These are phyloP conservation scores for Pythium aristosporum DNA, from an alignment of 352 stramenopile species.

Conservation along the genomic window DNA sequence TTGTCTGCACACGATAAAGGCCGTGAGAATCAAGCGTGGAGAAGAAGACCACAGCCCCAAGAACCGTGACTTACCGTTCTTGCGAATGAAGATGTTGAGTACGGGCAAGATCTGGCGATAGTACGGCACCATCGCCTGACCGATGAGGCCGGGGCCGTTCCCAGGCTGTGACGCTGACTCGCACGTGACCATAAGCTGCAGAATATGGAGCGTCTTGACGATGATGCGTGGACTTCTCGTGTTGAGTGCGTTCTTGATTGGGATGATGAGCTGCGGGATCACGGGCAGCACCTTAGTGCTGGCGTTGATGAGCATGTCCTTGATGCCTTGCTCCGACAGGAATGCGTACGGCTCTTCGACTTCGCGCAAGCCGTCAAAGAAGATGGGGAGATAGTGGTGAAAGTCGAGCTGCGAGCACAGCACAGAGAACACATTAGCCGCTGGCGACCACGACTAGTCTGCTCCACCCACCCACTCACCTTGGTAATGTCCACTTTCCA, in stretches of 20 bases:
- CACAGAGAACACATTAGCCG: neutral
- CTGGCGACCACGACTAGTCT: neutral
- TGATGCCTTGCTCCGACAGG: slow-evolving; percentile 94
- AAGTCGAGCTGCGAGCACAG: slow-evolving; percentile 89
- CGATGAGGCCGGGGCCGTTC: slow-evolving; percentile 89
- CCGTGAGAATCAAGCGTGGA: neutral
- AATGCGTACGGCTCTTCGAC: slow-evolving; percentile 96
- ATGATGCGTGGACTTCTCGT: slow-evolving; percentile 93
- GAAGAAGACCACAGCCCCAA: neutral
- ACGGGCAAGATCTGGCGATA: slow-evolving; percentile 97
- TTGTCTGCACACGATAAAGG: slow-evolving; percentile 72
- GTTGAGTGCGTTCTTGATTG: slow-evolving; percentile 96
- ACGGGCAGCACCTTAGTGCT: slow-evolving; percentile 95
- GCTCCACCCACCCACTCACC: slow-evolving; percentile 29
- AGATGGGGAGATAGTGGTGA: slow-evolving; percentile 98
- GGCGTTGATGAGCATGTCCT: slow-evolving; percentile 96
- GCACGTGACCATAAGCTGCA: slow-evolving; percentile 95
- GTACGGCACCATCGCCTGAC: slow-evolving; percentile 96
- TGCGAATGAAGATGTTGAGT: slow-evolving; percentile 97
- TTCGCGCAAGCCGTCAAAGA: slow-evolving; percentile 97
- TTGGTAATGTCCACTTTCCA: slow-evolving; percentile 97
- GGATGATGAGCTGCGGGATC: slow-evolving; percentile 98
- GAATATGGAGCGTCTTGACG: slow-evolving; percentile 96
- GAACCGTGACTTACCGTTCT: slow-evolving; percentile 72
- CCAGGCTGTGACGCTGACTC: slow-evolving; percentile 79